Evolutionary conservation across 169 alveolate species (phyloP).

Genomic region (Cryptosporidium canis): DNA sequence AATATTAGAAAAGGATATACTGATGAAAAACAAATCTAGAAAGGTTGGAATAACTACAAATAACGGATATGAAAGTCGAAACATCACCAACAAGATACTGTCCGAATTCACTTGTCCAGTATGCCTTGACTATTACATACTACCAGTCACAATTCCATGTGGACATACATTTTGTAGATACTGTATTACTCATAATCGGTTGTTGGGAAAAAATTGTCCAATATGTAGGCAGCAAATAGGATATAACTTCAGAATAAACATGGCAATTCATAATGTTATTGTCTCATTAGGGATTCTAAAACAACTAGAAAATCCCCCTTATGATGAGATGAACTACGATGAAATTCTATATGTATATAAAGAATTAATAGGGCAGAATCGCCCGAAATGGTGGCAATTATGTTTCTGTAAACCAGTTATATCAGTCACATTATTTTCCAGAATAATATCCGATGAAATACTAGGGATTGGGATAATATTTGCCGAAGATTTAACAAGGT

Average conservation of each 20-base stretch:
- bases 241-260: conserved; percentile 80
- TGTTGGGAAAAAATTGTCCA: conserved; percentile 85
- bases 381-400: conserved; percentile 71
- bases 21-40: conserved; percentile 36
- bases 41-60: background rate
- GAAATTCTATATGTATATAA: background rate
- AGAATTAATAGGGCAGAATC: background rate
- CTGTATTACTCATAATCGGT: conserved; percentile 84
- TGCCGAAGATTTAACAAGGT: conserved; percentile 69
- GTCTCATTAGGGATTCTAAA: conserved; percentile 72
- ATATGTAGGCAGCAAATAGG: conserved; percentile 88
- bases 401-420: conserved; percentile 66
- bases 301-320: background rate
- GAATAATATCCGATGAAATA: conserved; percentile 67
- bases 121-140: conserved; percentile 85
- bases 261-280: conserved; percentile 83
- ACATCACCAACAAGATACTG: conserved; percentile 5
- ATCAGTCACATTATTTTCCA: conserved; percentile 56
- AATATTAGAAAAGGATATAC: background rate
- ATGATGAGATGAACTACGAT: background rate
- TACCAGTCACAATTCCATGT: conserved; percentile 89
- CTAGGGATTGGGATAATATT: conserved; percentile 57
- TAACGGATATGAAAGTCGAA: background rate
- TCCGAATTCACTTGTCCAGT: conserved; percentile 88
- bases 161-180: conserved; percentile 92